Base-by-base conservation (phyloP, 257 asterid species). In the Nicotiana noctiflora region DNA sequence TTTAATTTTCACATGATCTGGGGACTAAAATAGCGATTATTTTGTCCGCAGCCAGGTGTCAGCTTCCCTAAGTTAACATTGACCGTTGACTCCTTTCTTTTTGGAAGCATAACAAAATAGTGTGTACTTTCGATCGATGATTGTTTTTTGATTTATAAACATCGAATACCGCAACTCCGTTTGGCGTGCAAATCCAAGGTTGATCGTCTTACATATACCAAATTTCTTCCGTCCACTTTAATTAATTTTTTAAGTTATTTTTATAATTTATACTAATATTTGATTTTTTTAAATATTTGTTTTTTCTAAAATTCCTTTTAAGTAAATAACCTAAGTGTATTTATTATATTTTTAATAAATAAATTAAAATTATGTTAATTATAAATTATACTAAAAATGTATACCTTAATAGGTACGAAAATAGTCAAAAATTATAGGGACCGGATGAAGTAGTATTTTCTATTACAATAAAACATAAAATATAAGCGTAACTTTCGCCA, bases 101-200 rank as follows among this genome's bases (percentile, higher is more conserved):
- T 52, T 14, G 59, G 59, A 52, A 52, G 6, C 59, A 52, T 4
- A 52, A 56, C 25, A 55, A 17, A 55, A 55, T 2, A 55, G 8
- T 40, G 3, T 51, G 56, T 40, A 51, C 56, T 51, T 51, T 51
- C 4, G 18, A 51, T 0, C 61, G 25, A 56, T 55, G 61, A 55
- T 55, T 55, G 23, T 55, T 55, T 55, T 18, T 55, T 17, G 14
- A 2, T 46, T 4, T 49, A 11, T 49, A 10, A 65, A 15, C 34
- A 62, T 29, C 12, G 25, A 65, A 65, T 32, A 65, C 8, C 23
- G 1, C 78, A 72, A 49, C 15, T 72, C 14, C 2, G 78, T 72
- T 72, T 46, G 15, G 51, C 40, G 61, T 72, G 61, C 60, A 72
- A 46, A 61, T 72, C 78, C 61, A 72, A 72, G 78, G 61, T 72